Base-by-base conservation (phyloP, 441 rosid genomes). In the Eutrema salsugineum region DNA sequence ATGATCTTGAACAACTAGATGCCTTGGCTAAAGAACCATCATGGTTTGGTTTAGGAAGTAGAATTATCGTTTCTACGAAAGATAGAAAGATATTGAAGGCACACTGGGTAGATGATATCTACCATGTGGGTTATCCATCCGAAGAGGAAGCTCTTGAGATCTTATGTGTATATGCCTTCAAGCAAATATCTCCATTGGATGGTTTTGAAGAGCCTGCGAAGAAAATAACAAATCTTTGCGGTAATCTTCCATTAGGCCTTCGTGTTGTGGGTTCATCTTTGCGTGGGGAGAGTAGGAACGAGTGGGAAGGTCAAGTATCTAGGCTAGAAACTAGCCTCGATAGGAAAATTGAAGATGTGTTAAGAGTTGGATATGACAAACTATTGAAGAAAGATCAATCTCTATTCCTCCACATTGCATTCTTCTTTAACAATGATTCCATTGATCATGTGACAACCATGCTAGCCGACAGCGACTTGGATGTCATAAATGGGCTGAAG, bases 231-330 rank as follows among this genome's bases (percentile, higher is more conserved):
- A 0, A 5, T 0, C 8, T 79, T 15, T 38, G 67, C 11, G 2
- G 24, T 1, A 61, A 80, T 1, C 76, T 77, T 53, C 85, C 83
- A 0, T 38, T 82, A 58, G 74, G 51, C 4, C 51, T 70, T 12
- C 4, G 73, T 63, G 36, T 72, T 63, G 54, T 73, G 20, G 72
- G 81, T 56, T 68, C 67, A n/a, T 55, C 57, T 15, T 35, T 78
- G 10, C 15, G 28, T 28, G 44, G 54, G 0, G 24, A 59, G 27
- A 44, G 16, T 14, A 27, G 36, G 8, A 0, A 22, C 0, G 64
- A 63, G 32, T 78, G 81, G 78, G 42, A 42, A 43, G 32, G 4
- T 32, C 54, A 55, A 1, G 2, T 70, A 49, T 17, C 6, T 35
- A 38, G 10, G 17, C 4, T 63, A 0, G 46, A 53, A 63, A 11